Base-by-base conservation (phyloP, 768 basidiomycete species). In the Mycena epipterygia region DNA sequence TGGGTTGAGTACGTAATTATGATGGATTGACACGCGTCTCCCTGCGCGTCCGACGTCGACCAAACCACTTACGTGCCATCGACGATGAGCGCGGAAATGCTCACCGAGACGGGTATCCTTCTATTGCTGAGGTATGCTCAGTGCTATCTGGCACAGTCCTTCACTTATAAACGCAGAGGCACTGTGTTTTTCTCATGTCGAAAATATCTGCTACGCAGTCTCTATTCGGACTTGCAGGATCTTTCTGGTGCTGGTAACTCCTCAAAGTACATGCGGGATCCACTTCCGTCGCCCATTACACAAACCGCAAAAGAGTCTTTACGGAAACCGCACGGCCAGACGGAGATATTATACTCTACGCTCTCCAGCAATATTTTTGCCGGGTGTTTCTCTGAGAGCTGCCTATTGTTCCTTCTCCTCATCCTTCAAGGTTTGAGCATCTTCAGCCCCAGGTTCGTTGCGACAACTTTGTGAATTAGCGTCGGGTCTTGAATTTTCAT, bases 381-480 rank as follows among this genome's bases (percentile, higher is more conserved):
- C 0, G 79, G 89, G 35, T 91, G 90, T 74, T 93, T 95, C 77
- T 87, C 91, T 1, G 95, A 95, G 80, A 89, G 90, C 59, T 91
- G 90, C 70, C 87, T 89, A 74, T 81, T 95, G 68, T 95, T 95
- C 74, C 71, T 89, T 16, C 83, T 95, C 64, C 82, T 95, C 7
- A 87, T 95, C 79, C 85, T 88, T n/a, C 94, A 96, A 80, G 91
- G 87, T 3, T 60, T 89, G 53, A 82, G 85, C 44, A 48, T 90
- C 1, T 83, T 95, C 41, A 81, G 86, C 39, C 76, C 89, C 14
- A 78, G 80, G 93, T 94, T 55, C 67, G 90, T 84, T 35, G 52
- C 32, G 6, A 25, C 37, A 60, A 27, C 35, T 44, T 27, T 8
- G n/a, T n/a, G n/a, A 33, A 48, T 23, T 0, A 2, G 23, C 13